Evolutionary conservation across 1,284 basidiomycete genomes (phyloP).

Genomic region (Trichosporon inkin): DNA sequence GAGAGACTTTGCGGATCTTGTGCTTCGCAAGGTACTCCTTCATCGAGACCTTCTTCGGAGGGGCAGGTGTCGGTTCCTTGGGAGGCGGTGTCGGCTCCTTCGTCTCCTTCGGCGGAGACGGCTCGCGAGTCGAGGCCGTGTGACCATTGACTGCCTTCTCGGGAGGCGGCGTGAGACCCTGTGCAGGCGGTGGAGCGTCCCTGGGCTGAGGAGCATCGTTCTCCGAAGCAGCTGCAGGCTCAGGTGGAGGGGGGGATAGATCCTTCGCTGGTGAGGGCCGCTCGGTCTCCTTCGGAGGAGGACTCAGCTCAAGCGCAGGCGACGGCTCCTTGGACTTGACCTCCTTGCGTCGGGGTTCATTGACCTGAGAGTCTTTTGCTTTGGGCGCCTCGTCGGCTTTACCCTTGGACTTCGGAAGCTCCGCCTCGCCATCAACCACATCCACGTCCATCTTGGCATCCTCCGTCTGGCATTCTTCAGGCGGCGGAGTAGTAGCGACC

Average conservation of each 20-base stretch:
- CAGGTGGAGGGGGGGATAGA: constrained; percentile 1
- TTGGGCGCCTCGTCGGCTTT: constrained; percentile 11
- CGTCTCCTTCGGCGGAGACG: constrained; percentile 22
- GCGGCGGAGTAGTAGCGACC: neutral
- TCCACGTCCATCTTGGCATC: neutral
- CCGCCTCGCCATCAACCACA: neutral
- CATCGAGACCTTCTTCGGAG: constrained; percentile 41
- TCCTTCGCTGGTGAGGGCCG: constrained; percentile 1
- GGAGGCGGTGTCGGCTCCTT: constrained; percentile 29
- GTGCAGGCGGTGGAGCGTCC: constrained; percentile 15
- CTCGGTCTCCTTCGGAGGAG: neutral
- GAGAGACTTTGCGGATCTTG: constrained; percentile 37
- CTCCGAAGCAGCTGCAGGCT: neutral
- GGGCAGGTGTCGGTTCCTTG: constrained; percentile 28
- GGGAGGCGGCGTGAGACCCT: constrained; percentile 28
- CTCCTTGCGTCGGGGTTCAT: neutral
- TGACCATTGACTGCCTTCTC: constrained; percentile 1
- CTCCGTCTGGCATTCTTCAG: neutral
- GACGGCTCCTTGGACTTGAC: neutral
- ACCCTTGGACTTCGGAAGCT: neutral
- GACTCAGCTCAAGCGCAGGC: neutral
- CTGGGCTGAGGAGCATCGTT: neutral
- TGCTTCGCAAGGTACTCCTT: constrained; percentile 40
- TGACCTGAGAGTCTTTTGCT: neutral
- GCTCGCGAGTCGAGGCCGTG: constrained; percentile 2